These are phyloP conservation scores for Fraxinus greggii DNA, from an alignment of 305 asterid genomes.

Conservation along the genomic window DNA sequence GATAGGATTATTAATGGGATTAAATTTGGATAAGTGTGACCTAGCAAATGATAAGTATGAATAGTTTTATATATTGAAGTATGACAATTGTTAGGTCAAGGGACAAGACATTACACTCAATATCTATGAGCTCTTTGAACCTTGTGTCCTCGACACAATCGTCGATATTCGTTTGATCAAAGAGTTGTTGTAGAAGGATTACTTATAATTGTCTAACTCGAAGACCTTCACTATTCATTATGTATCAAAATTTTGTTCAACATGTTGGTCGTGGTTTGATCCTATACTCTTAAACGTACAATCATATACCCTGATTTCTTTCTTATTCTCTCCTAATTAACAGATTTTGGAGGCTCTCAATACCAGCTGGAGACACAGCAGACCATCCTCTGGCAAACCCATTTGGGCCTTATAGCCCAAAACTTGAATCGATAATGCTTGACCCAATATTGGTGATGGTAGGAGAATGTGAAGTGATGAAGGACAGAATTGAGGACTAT, in stretches of 20 bases:
- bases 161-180: background rate
- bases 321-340: background rate
- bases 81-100: background rate
- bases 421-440: conserved; percentile 32
- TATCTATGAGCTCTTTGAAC: background rate
- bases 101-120: background rate
- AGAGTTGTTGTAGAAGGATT: background rate
- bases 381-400: conserved; percentile 68
- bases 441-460: conserved; percentile 55
- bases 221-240: background rate
- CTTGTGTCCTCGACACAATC: background rate
- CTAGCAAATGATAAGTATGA: background rate
- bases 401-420: conserved; percentile 57
- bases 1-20: background rate
- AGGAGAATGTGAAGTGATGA: conserved; percentile 58
- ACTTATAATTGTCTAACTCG: background rate
- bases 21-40: conserved; percentile 13
- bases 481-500: conserved; percentile 51
- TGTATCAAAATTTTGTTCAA: background rate
- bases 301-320: background rate
- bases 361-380: conserved; percentile 45
- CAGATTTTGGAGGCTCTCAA: conserved; percentile 66
- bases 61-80: background rate
- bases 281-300: background rate
- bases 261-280: background rate